Conservation (phyloP, 192 early-diverging fungal genomes). For the Coemansia reversa region DNA sequence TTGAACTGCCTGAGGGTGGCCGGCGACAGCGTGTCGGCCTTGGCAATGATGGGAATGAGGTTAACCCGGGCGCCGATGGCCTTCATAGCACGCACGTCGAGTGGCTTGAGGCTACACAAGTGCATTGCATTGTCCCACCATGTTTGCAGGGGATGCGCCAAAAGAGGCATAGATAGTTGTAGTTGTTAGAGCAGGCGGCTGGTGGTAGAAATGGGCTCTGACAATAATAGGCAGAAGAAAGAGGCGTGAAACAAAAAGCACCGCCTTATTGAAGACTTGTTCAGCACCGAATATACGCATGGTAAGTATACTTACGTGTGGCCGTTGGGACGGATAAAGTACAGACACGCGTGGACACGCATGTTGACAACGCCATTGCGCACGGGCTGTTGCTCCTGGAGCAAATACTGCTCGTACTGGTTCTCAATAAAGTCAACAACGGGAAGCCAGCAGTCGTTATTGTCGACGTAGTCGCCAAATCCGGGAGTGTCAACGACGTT, state of each 20-base stretch:
- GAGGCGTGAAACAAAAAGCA: background rate
- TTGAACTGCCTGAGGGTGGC: constrained; percentile 91
- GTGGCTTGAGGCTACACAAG: constrained; percentile 62
- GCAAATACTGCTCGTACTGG: constrained; percentile 93
- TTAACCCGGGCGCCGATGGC: constrained; percentile 93
- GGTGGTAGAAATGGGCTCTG: background rate
- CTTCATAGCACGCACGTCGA: constrained; percentile 99
- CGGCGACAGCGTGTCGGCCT: constrained; percentile 96
- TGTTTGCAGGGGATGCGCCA: background rate
- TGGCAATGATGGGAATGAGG: constrained; percentile 97
- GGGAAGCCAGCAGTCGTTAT: constrained; percentile 96
- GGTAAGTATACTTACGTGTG: constrained; percentile 67
- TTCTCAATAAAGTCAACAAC: constrained; percentile 98
- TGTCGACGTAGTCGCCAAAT: constrained; percentile 89
- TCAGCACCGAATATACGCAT: background rate
- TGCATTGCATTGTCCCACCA: constrained; percentile 2
- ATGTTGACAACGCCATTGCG: constrained; percentile 88
- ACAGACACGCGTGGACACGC: constrained; percentile 96
- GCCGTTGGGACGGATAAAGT: constrained; percentile 98
- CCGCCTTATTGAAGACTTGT: no score
- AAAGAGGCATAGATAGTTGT: background rate
- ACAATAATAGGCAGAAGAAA: constrained; percentile 1
- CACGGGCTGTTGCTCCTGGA: constrained; percentile 84
- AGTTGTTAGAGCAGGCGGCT: background rate
- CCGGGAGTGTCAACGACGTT: constrained; percentile 91